phyloP scores from a whole-genome alignment of 208 protist genomes.

The Trypanosoma brucei region DNA sequence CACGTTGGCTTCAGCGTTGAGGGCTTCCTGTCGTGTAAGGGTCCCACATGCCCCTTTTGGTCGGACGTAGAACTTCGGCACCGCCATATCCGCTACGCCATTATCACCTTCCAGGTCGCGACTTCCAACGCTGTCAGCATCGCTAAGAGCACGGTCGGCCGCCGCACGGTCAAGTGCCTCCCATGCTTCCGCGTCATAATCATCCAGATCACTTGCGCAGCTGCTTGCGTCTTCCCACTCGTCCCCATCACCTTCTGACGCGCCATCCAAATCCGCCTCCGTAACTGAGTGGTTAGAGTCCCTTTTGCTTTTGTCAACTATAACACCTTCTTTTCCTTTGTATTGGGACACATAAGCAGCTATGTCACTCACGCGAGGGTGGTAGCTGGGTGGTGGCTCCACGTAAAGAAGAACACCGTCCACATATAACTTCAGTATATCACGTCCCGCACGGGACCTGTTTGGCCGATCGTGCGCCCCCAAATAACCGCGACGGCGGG shows the following conservation, averaged over 20 bases:
- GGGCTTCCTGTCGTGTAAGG: conserved; percentile 67
- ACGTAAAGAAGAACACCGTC: conserved; percentile 78
- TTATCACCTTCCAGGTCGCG: conserved; percentile 25
- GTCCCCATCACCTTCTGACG: conserved; percentile 20
- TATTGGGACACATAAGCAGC: not conserved
- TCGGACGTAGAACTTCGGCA: conserved; percentile 69
- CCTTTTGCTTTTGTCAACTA: not conserved
- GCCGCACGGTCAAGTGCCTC: conserved; percentile 57
- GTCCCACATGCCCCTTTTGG: conserved; percentile 30
- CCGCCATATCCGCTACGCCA: conserved; percentile 15
- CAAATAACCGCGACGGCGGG: conserved; percentile 91
- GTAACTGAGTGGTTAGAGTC: not conserved
- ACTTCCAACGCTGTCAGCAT: conserved; percentile 32
- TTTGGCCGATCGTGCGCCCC: conserved; percentile 93
- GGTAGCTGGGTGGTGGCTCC: conserved; percentile 74
- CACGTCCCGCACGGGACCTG: conserved; percentile 82
- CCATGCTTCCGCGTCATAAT: conserved; percentile 69
- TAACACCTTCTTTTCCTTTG: not conserved
- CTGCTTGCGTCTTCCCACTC: conserved; percentile 44
- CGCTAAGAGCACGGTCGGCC: conserved; percentile 37
- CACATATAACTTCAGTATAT: conserved; percentile 96
- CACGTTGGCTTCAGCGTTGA: conserved; percentile 73
- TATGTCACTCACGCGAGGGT: not conserved
- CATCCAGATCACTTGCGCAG: conserved; percentile 25
- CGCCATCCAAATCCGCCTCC: not conserved